A percentile compares a stretch with the other conserved stretches of the same genome.
Conservation (phyloP, 2,329 filamentous ascomycete species). For the Fusarium gaditjirri region DNA sequence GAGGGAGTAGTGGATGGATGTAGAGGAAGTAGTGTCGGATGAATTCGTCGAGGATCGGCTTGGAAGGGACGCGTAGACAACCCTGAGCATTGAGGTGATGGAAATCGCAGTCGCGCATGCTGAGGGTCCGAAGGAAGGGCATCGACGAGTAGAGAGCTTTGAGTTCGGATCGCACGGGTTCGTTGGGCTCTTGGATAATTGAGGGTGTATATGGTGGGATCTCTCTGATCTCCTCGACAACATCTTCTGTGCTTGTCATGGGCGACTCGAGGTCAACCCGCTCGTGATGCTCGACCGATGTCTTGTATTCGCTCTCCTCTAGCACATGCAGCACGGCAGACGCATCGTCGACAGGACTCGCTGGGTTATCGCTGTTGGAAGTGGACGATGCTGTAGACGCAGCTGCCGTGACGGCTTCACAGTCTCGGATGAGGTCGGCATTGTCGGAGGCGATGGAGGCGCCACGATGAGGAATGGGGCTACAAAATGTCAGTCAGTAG, state of each 20-base stretch:
- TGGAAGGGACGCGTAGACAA: slow-evolving; percentile 33
- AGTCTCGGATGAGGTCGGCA: background rate
- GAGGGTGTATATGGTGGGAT: background rate
- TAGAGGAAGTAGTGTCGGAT: slow-evolving; percentile 36
- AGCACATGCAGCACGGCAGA: background rate
- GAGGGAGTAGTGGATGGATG: slow-evolving; percentile 31
- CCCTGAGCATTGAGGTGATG: slow-evolving; percentile 23
- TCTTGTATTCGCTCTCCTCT: slow-evolving; percentile 6
- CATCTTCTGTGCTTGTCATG: background rate
- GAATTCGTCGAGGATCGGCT: slow-evolving; percentile 35
- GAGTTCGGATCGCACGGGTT: slow-evolving; percentile 24
- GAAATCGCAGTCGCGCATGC: slow-evolving; percentile 31
- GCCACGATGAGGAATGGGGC: slow-evolving; percentile 1
- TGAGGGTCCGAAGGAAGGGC: slow-evolving; percentile 28
- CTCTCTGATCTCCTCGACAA: background rate
- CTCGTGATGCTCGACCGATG: background rate
- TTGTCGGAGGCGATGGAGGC: background rate
- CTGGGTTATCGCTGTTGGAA: slow-evolving; percentile 1
- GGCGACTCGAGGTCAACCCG: background rate
- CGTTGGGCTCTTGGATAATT: background rate
- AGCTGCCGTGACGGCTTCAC: slow-evolving; percentile 11
- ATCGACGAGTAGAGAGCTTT: slow-evolving; percentile 35
- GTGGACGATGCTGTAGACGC: slow-evolving; percentile 11
- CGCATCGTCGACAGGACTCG: slow-evolving; percentile 7
- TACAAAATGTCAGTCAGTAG: slow-evolving; percentile 1